Base-by-base conservation (phyloP, 495 filamentous ascomycete genomes). In the Xylaria castorea region DNA sequence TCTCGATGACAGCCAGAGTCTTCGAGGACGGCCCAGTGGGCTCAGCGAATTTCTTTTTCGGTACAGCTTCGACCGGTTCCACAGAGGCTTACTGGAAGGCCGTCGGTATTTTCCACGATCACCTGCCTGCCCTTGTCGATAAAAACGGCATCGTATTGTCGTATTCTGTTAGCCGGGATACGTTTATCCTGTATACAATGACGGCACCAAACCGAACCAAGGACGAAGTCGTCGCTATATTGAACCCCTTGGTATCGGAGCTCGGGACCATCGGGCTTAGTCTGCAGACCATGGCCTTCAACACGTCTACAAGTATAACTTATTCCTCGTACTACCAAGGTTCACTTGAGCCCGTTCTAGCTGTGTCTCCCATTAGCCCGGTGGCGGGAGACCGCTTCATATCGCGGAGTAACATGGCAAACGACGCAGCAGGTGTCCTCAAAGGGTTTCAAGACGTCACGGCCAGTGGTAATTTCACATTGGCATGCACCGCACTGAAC, bases 1-100 rank as follows among this genome's bases (percentile, higher is more conserved):
- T 81, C 46, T 88, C 86, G 1, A 75, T 87, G 40, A 82, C 81
- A 1, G 77, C 86, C 53, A 84, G 82, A 72, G 85, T 83, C 0
- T 78, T 81, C 66, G 81, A 79, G 58, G 79, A 81, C 62, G 58
- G 58, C n/a, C 58, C 58, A 1, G 77, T 81, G 27, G 77, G 71
- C 50, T 53, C 50, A 53, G 50, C 50, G 11, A 53, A 27, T 5
- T 53, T 27, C 50, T 53, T 53, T 53, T 53, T 53, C 50, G 22
- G 22, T 27, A 14, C 50, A 53, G 50, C 50, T 5, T 53, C 50
- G 22, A 53, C 68, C 77, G 80, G 4, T 86, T 78, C 62, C 2
- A 42, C 20, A 72, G 78, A 66, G 55, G 63, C 14, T 73, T 1
- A 86, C 83, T 14, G 76, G 82, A 40, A 75, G 79, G 12, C 78